These are phyloP conservation scores for Solanum pinnatisectum DNA, from an alignment of 257 asterid genomes.

Conservation along the genomic window DNA sequence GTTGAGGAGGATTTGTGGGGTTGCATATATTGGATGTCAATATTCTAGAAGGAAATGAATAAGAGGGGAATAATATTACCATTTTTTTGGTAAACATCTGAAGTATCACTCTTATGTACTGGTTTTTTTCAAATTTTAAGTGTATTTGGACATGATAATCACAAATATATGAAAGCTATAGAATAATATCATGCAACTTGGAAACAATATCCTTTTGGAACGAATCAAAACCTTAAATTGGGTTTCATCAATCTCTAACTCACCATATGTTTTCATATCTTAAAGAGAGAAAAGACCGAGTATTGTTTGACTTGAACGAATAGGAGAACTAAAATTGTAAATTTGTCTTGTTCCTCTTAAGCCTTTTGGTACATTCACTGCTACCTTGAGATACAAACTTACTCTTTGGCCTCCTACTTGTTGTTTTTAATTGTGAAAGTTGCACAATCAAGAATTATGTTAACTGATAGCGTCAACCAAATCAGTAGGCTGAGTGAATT, in stretches of 20 bases:
- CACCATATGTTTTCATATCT: not conserved
- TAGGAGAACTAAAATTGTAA: not conserved
- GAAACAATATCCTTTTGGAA: not conserved
- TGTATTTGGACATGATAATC: not conserved
- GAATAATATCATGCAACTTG: not conserved
- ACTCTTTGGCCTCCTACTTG: conserved; percentile 51
- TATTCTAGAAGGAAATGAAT: not conserved
- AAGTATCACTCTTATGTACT: too few relatives aligned
- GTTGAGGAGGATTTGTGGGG: not conserved
- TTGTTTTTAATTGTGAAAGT: conserved; percentile 55
- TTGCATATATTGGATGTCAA: not conserved
- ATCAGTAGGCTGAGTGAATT: not conserved
- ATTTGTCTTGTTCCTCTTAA: not conserved
- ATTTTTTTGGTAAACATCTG: too few relatives aligned
- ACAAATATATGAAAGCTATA: not conserved
- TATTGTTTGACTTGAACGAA: conserved; percentile 5
- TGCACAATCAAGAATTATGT: conserved; percentile 17
- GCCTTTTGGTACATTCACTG: conserved; percentile 1
- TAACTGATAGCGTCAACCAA: not conserved
- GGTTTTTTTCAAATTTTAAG: too few relatives aligned
- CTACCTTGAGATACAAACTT: conserved; percentile 41
- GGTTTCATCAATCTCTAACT: not conserved
- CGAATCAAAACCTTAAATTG: not conserved
- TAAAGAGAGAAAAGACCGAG: not conserved
- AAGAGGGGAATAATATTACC: too few relatives aligned